Evolutionary conservation across 495 filamentous ascomycete species (phyloP).

Genomic region (Penicillium bovifimosum): DNA sequence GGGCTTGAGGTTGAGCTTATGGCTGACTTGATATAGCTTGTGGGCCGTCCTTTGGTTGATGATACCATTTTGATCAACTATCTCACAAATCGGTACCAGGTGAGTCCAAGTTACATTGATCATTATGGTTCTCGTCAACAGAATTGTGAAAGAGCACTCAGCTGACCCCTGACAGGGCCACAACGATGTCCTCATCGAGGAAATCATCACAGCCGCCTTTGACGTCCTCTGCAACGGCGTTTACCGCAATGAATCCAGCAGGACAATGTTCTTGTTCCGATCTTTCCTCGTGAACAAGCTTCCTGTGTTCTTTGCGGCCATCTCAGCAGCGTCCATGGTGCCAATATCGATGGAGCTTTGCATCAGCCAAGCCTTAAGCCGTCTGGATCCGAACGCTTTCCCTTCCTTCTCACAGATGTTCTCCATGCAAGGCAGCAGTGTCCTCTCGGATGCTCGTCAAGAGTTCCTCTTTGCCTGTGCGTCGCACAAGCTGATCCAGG

Average conservation of each 20-base stretch:
- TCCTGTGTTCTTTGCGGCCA: constrained; percentile 66
- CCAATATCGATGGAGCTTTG: constrained; percentile 68
- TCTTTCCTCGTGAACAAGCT: constrained; percentile 94
- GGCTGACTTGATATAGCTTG: constrained; percentile 55
- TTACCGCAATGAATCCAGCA: constrained; percentile 66
- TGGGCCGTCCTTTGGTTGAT: constrained; percentile 76
- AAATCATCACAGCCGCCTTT: constrained; percentile 82
- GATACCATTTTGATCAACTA: constrained; percentile 73
- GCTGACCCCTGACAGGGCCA: constrained; percentile 51
- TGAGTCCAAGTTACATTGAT: constrained; percentile 22
- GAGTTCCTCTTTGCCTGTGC: constrained; percentile 92
- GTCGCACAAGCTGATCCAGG: constrained; percentile 74
- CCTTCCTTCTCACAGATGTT: constrained; percentile 77
- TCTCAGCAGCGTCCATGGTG: constrained; percentile 55
- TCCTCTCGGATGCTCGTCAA: constrained; percentile 77
- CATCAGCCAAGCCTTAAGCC: constrained; percentile 70
- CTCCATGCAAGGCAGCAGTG: constrained; percentile 65
- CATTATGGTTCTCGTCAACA: not conserved
- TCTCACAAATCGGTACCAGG: constrained; percentile 75
- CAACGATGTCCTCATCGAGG: constrained; percentile 64
- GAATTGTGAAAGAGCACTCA: not conserved
- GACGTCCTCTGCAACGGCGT: constrained; percentile 84
- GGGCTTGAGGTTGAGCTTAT: not conserved
- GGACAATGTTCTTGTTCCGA: constrained; percentile 71
- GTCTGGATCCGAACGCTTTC: constrained; percentile 73